Percentiles rank a stretch among this genome's conserved stretches.
Conservation (phyloP, 352 stramenopile species). For the Pythium monospermum region DNA sequence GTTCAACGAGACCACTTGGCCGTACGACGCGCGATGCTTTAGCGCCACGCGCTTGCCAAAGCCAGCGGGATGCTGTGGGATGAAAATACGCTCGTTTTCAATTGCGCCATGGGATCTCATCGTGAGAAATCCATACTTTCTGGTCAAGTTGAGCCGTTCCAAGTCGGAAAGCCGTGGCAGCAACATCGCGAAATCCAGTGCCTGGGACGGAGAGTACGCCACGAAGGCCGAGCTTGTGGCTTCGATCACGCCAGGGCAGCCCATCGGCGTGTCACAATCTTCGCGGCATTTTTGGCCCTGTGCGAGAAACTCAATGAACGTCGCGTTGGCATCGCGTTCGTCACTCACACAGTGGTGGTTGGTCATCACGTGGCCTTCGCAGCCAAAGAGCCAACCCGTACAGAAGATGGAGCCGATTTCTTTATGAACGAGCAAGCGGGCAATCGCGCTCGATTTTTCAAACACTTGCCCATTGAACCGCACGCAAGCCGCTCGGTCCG, state of each 20-base stretch:
- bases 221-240: slow-evolving; percentile 30
- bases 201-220: slow-evolving; percentile 16
- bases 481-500: slow-evolving; percentile 25
- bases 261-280: slow-evolving; percentile 21
- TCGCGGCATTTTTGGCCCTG: slow-evolving; percentile 23
- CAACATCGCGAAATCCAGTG: slow-evolving; percentile 41
- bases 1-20: slow-evolving; percentile 19
- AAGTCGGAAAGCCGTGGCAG: slow-evolving; percentile 13
- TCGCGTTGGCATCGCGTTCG: slow-evolving; percentile 24
- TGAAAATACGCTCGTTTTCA: slow-evolving; percentile 41
- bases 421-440: slow-evolving; percentile 45
- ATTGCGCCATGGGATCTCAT: slow-evolving; percentile 17
- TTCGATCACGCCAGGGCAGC: slow-evolving; percentile 31
- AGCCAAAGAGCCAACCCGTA: slow-evolving; percentile 49
- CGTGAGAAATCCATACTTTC: slow-evolving; percentile 40
- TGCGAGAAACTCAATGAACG: slow-evolving; percentile 43
- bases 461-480: slow-evolving; percentile 15
- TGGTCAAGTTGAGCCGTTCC: slow-evolving; percentile 17
- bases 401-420: slow-evolving; percentile 32
- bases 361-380: slow-evolving; percentile 50
- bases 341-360: slow-evolving; percentile 48
- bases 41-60: slow-evolving; percentile 45
- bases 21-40: slow-evolving; percentile 30
- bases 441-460: slow-evolving; percentile 21
- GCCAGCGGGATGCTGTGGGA: slow-evolving; percentile 41